Percentiles rank a stretch among this genome's conserved stretches.
phyloP scores from a whole-genome alignment of 768 basidiomycete genomes.

The Russula brevipes region DNA sequence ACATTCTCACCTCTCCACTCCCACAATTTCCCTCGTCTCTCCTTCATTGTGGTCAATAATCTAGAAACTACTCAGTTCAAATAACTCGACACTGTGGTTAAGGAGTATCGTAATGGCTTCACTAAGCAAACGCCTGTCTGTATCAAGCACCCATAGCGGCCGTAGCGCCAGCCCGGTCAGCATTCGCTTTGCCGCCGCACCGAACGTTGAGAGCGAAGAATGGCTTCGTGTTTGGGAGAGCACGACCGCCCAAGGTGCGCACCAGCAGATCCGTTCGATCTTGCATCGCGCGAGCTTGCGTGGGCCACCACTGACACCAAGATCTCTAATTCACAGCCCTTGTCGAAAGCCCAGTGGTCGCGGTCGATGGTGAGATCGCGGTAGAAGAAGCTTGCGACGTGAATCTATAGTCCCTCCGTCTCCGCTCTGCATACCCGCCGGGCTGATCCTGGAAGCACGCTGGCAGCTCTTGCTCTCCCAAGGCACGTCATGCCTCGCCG shows the following conservation, averaged over 20 bases:
- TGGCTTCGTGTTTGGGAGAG: conserved; percentile 58
- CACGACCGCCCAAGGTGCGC: conserved; percentile 54
- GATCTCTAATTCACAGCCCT: conserved; percentile 43
- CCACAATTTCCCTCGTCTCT: neutral
- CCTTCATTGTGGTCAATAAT: neutral
- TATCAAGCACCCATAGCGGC: conserved; percentile 28
- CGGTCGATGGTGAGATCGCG: conserved; percentile 61
- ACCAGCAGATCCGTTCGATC: neutral
- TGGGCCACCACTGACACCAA: neutral
- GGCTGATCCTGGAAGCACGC: conserved; percentile 11
- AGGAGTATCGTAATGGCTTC: conserved; percentile 26
- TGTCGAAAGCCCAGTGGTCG: conserved; percentile 62
- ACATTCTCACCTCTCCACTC: neutral
- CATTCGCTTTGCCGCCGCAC: conserved; percentile 27
- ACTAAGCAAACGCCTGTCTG: conserved; percentile 32
- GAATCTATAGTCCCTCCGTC: conserved; percentile 26
- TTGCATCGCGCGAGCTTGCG: neutral
- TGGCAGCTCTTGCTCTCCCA: conserved; percentile 56
- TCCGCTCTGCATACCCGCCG: neutral
- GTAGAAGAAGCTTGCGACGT: conserved; percentile 85
- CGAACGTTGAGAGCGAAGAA: conserved; percentile 39
- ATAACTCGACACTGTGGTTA: neutral
- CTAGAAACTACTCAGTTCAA: too few species aligned
- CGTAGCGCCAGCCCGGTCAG: conserved; percentile 23
- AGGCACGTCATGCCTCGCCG: conserved; percentile 59